A percentile compares a stretch with the other conserved stretches of the same genome.
phyloP scores from a whole-genome alignment of 1,139 yeast species.

The Lodderomyces elongisporus region DNA sequence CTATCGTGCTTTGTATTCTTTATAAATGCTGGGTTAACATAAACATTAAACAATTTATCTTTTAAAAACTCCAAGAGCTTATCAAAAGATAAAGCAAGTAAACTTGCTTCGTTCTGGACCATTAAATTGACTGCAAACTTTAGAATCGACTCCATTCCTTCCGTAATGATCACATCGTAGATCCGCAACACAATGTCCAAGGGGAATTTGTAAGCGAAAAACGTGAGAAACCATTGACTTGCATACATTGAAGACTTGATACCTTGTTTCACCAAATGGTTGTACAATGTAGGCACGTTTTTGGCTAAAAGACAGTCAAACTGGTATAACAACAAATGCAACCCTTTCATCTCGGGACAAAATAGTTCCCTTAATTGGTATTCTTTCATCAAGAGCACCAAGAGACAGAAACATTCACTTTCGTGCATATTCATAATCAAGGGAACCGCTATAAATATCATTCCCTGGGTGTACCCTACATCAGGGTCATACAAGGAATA shows the following conservation, averaged over 20 bases:
- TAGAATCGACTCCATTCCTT: conserved; percentile 79
- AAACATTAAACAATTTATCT: conserved; percentile 69
- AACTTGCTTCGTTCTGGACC: conserved; percentile 55
- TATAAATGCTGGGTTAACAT: conserved; percentile 43
- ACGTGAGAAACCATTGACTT: conserved; percentile 90
- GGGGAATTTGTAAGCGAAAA: conserved; percentile 92
- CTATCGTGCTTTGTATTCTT: conserved; percentile 5
- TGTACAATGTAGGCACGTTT: conserved; percentile 59
- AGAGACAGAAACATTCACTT: conserved; percentile 76
- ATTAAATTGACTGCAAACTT: conserved; percentile 78
- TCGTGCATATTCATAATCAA: conserved; percentile 76
- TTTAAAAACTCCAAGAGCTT: conserved; percentile 69
- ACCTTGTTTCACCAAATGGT: conserved; percentile 79
- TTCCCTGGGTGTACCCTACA: conserved; percentile 96
- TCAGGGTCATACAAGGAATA: conserved; percentile 85
- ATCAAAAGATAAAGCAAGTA: conserved; percentile 68
- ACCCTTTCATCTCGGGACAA: conserved; percentile 89
- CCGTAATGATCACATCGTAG: conserved; percentile 79
- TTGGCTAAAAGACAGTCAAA: conserved; percentile 81
- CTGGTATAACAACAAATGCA: conserved; percentile 78
- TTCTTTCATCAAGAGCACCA: conserved; percentile 78
- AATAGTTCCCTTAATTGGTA: conserved; percentile 74
- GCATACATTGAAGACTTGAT: conserved; percentile 91
- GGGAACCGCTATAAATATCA: conserved; percentile 90
- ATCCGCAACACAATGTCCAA: conserved; percentile 75